These are phyloP conservation scores for Astrothelium macrocarpum DNA, from an alignment of 495 filamentous ascomycete species.

Conservation along the genomic window DNA sequence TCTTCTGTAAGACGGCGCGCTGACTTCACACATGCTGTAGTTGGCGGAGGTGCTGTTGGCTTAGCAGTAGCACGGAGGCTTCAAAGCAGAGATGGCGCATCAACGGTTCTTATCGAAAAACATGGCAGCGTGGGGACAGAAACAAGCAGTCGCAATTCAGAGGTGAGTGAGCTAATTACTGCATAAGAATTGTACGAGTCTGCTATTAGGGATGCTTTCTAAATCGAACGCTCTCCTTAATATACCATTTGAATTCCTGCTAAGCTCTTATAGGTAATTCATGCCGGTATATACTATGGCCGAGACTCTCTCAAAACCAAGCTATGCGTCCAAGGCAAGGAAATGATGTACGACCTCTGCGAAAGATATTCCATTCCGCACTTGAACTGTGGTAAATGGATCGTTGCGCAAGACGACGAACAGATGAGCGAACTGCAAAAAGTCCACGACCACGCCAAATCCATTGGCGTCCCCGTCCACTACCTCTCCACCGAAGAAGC, in stretches of 20 bases:
- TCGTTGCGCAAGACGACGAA: constrained; percentile 69
- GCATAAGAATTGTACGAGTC: too few species aligned
- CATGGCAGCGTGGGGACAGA: constrained; percentile 74
- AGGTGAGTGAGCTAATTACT: constrained; percentile 46
- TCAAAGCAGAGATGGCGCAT: constrained; percentile 50
- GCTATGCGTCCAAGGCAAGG: constrained; percentile 68
- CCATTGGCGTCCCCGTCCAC: constrained; percentile 61
- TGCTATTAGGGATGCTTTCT: too few species aligned
- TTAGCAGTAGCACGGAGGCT: constrained; percentile 76
- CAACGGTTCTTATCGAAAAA: constrained; percentile 73
- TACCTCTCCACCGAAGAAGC: constrained; percentile 57
- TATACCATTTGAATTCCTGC: background rate
- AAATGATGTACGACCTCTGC: constrained; percentile 75
- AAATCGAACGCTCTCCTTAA: too few species aligned
- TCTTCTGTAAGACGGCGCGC: constrained; percentile 30
- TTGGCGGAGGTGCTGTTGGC: constrained; percentile 86
- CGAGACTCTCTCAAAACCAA: constrained; percentile 63
- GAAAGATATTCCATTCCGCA: constrained; percentile 54
- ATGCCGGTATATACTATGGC: constrained; percentile 92
- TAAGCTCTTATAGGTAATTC: constrained; percentile 58
- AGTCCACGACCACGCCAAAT: constrained; percentile 55
- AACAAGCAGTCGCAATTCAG: constrained; percentile 87
- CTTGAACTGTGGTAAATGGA: constrained; percentile 79
- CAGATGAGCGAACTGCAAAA: constrained; percentile 58
- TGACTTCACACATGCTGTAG: constrained; percentile 81